Conservation (phyloP, 805 yeast species). For the Kodamaea jinghongensis region DNA sequence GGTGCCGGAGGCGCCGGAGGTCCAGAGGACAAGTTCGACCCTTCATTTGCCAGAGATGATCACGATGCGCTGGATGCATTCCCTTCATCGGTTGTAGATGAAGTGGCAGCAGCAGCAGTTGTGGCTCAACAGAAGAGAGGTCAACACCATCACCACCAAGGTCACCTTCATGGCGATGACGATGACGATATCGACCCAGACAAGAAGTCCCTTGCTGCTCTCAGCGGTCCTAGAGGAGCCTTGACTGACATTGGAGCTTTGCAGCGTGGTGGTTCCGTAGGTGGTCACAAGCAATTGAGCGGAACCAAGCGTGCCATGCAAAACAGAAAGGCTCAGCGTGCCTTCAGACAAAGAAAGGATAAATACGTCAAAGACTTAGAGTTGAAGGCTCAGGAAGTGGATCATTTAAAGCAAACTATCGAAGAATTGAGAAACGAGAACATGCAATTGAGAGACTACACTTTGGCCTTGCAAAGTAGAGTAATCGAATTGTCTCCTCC, state of each 20-base stretch:
- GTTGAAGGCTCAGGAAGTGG: slow-evolving; percentile 60
- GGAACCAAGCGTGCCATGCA: slow-evolving; percentile 86
- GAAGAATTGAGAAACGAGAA: slow-evolving; percentile 70
- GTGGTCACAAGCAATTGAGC: slow-evolving; percentile 37
- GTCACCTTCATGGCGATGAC: slow-evolving; percentile 8
- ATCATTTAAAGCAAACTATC: slow-evolving; percentile 60
- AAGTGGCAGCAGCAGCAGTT: slow-evolving; percentile 26
- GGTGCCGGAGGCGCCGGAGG: slow-evolving; percentile 6
- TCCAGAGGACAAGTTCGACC: slow-evolving; percentile 28
- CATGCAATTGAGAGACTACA: slow-evolving; percentile 67
- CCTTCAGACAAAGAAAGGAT: slow-evolving; percentile 84
- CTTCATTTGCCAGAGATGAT: slow-evolving; percentile 27
- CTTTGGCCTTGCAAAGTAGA: slow-evolving; percentile 65
- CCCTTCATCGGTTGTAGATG: slow-evolving; percentile 20
- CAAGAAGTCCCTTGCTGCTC: slow-evolving; percentile 8
- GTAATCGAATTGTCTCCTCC: slow-evolving; percentile 47
- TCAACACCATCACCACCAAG: slow-evolving; percentile 6
- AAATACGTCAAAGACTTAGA: slow-evolving; percentile 79
- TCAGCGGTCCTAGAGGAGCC: slow-evolving; percentile 8
- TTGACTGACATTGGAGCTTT: slow-evolving; percentile 9
- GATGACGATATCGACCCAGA: slow-evolving; percentile 6
- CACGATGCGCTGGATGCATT: slow-evolving; percentile 17
- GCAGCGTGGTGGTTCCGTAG: slow-evolving; percentile 17
- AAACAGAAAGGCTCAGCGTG: slow-evolving; percentile 88
- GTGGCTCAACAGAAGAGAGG: slow-evolving; percentile 20